phyloP scores from a whole-genome alignment of 345 rosid species.

The Populus tremula region DNA sequence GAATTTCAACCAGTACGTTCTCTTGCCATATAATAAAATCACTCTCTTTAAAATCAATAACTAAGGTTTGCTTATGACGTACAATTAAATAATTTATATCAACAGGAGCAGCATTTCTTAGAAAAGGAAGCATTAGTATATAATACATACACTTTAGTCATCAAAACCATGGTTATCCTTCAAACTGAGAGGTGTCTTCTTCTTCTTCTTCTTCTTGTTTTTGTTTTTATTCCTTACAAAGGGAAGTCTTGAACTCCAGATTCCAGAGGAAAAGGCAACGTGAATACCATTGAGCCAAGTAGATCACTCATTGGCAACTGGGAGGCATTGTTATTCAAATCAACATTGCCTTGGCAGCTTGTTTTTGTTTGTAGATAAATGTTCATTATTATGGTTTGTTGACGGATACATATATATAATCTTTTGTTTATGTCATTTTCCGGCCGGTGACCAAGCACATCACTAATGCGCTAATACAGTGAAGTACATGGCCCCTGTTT shows the following conservation, averaged over 20 bases:
- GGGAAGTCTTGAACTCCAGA: background rate
- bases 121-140: background rate
- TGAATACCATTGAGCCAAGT: background rate
- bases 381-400: too few relatives aligned
- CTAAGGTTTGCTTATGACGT: background rate
- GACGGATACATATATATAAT: too few relatives aligned
- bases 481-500: background rate
- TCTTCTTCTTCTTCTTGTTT: background rate
- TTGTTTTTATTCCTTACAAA: background rate
- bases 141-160: background rate
- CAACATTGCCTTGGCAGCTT: background rate
- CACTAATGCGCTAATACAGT: background rate
- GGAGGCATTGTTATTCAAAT: background rate
- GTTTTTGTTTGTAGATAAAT: background rate
- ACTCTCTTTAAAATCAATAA: background rate
- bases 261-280: background rate
- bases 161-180: background rate
- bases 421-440: background rate
- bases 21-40: background rate
- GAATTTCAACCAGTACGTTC: slow-evolving; percentile 4
- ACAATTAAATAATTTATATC: background rate
- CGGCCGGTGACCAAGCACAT: background rate
- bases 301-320: background rate
- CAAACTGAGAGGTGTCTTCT: background rate
- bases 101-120: background rate